phyloP scores from a whole-genome alignment of 768 basidiomycete genomes.

The Agrocybe pediades region DNA sequence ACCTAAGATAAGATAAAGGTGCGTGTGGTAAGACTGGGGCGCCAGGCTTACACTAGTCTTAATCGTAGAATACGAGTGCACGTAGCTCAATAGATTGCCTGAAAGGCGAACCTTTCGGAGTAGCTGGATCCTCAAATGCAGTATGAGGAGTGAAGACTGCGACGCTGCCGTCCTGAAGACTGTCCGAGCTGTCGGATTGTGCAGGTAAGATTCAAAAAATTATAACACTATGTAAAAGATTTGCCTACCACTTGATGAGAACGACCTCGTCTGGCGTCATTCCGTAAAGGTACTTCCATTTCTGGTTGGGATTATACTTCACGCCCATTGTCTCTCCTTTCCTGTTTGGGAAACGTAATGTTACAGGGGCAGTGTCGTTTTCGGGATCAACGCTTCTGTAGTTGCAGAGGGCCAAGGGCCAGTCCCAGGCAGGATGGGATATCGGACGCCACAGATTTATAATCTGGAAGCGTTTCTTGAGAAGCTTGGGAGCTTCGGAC shows the following conservation, averaged over 20 bases:
- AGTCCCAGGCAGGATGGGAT: constrained; percentile 44
- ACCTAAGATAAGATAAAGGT: too few species aligned
- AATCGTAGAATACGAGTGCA: constrained; percentile 57
- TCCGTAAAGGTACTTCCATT: constrained; percentile 50
- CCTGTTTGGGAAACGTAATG: constrained; percentile 46
- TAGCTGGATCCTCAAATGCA: constrained; percentile 54
- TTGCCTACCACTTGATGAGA: constrained; percentile 49
- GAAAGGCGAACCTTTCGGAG: constrained; percentile 45
- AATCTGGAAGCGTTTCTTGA: constrained; percentile 53
- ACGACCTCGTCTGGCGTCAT: constrained; percentile 50
- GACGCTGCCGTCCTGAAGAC: constrained; percentile 36
- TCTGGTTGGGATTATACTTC: constrained; percentile 45
- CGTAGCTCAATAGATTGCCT: constrained; percentile 63
- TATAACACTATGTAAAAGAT: too few species aligned
- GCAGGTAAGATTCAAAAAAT: too few species aligned
- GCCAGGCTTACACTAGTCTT: too few species aligned
- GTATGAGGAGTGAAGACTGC: constrained; percentile 62
- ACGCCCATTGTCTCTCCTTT: constrained; percentile 54
- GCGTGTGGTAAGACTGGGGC: too few species aligned
- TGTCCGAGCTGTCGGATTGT: too few species aligned
- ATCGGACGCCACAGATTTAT: constrained; percentile 67
- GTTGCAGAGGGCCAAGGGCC: constrained; percentile 55
- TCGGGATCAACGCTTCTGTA: constrained; percentile 42
- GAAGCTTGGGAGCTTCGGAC: constrained; percentile 42
- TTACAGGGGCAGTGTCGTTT: constrained; percentile 43